These are phyloP conservation scores for Chlorophyllum brunneum DNA, from an alignment of 768 basidiomycete species.

Conservation along the genomic window DNA sequence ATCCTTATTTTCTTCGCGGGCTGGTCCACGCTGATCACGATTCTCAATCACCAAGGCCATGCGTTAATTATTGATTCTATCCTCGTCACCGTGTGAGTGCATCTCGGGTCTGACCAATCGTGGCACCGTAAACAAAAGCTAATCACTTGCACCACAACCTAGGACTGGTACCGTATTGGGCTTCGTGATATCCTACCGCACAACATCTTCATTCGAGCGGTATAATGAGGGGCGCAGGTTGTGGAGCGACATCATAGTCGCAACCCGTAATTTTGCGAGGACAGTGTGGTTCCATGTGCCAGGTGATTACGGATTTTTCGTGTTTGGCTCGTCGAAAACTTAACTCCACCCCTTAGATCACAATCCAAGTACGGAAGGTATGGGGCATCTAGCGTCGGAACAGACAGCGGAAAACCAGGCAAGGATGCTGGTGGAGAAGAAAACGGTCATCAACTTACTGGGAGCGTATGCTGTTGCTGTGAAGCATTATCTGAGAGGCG, in stretches of 20 bases:
- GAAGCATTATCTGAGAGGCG: conserved; percentile 70
- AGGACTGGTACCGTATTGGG: conserved; percentile 66
- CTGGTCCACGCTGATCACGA: conserved; percentile 56
- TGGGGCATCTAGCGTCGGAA: conserved; percentile 19
- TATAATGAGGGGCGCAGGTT: conserved; percentile 70
- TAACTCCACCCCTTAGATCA: conserved; percentile 18
- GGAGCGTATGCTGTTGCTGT: conserved; percentile 64
- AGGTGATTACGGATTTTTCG: conserved; percentile 23
- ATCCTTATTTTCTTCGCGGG: conserved; percentile 59
- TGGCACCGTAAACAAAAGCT: background rate
- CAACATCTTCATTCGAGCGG: conserved; percentile 70
- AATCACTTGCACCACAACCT: conserved; percentile 8
- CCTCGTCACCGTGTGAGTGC: conserved; percentile 37
- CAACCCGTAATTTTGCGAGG: conserved; percentile 53
- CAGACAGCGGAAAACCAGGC: conserved; percentile 30
- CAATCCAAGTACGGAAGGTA: conserved; percentile 9
- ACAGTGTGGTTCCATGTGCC: conserved; percentile 69
- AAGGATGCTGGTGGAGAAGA: conserved; percentile 59
- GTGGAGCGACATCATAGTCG: conserved; percentile 65
- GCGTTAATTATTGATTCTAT: conserved; percentile 37
- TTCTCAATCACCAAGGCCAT: conserved; percentile 46
- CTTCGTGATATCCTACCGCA: conserved; percentile 70
- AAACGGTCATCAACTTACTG: conserved; percentile 61
- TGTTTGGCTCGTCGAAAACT: background rate
- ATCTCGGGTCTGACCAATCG: conserved; percentile 33